Conservation (phyloP, 192 early-diverging fungal species). For the Backusella tuberculispora region DNA sequence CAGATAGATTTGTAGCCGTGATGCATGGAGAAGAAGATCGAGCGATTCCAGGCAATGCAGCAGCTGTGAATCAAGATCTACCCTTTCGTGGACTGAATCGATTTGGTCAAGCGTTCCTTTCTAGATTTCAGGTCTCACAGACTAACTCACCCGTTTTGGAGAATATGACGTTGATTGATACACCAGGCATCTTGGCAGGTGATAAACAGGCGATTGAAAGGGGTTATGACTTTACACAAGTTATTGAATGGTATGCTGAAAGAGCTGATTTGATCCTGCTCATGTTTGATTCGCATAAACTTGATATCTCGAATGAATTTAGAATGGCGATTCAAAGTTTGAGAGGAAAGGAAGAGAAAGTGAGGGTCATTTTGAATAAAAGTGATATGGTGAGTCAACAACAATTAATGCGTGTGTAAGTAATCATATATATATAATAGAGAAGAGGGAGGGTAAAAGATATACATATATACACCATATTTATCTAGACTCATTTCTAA, state of each 20-base stretch:
- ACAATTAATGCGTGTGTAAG: conserved; percentile 83
- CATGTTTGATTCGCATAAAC: conserved; percentile 84
- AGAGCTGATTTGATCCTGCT: conserved; percentile 79
- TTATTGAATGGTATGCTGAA: conserved; percentile 84
- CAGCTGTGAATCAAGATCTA: conserved; percentile 73
- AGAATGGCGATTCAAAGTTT: conserved; percentile 71
- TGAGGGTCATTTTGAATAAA: conserved; percentile 82
- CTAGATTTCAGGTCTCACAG: conserved; percentile 80
- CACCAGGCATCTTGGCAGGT: conserved; percentile 83
- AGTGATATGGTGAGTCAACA: conserved; percentile 82
- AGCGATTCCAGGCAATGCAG: conserved; percentile 83
- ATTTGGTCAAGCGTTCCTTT: conserved; percentile 78
- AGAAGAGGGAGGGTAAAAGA: no score
- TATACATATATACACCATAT: no score
- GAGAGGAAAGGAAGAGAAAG: conserved; percentile 82
- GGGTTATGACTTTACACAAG: conserved; percentile 79
- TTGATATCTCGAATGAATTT: conserved; percentile 88
- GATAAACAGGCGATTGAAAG: conserved; percentile 79
- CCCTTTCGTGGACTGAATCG: conserved; percentile 77
- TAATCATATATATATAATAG: not conserved
- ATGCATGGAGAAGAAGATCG: conserved; percentile 73
- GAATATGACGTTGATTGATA: conserved; percentile 83
- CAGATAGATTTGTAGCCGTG: conserved; percentile 82
- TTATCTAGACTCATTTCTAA: conserved; percentile 28
- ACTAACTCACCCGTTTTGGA: conserved; percentile 72